Evolutionary conservation across 2,329 filamentous ascomycete species (phyloP), one percentile per base, ranked within the genome.

Genomic region (Botrytis aclada): DNA sequence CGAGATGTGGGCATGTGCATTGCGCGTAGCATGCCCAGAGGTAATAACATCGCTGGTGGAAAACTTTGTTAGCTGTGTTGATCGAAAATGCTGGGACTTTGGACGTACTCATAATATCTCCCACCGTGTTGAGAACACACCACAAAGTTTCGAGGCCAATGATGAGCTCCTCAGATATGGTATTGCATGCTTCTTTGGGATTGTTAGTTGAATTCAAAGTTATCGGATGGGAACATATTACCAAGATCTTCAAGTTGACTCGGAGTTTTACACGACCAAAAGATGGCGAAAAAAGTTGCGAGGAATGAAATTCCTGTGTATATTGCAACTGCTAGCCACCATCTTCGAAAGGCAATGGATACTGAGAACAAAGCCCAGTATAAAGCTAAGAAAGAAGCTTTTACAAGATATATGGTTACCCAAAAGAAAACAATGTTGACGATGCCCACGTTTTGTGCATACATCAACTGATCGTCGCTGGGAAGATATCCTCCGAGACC

Each of bases 211-310:
- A 8, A 41, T 34, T 4, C 16, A 1, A 43, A 22, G 0, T 29
- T 20, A 29, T 3, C 1, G 8, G 60, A 20, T 1, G 41, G 51
- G 8, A 32, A 29, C 10, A 47, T 18, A 7, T 12, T 64, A 71
- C 69, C 69, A 56, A 71, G 25, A 54, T 71, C 63, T 34, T n/a
- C 43, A 47, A 71, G n/a, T 29, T 64, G 58, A 39, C 32, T 66
- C 5, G 70, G 70, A n/a, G 70, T 72, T 58, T 62, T 62, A 29
- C 70, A 72, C 16, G 47, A 41, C 70, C 70, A 72, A 39, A 72
- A 72, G 25, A 66, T 58, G 32, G 62, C 41, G 9, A 72, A 34
- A 43, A 72, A 72, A 3, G 60, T 72, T 16, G 47, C 62, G 16
- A 72, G 41, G 37, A 72, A 72, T 34, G 70, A 51, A n/a, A 60